Evolutionary conservation across 1,139 yeast genomes (phyloP), one percentile per base, ranked within the genome.

Genomic region (Candida labiduridarum): DNA sequence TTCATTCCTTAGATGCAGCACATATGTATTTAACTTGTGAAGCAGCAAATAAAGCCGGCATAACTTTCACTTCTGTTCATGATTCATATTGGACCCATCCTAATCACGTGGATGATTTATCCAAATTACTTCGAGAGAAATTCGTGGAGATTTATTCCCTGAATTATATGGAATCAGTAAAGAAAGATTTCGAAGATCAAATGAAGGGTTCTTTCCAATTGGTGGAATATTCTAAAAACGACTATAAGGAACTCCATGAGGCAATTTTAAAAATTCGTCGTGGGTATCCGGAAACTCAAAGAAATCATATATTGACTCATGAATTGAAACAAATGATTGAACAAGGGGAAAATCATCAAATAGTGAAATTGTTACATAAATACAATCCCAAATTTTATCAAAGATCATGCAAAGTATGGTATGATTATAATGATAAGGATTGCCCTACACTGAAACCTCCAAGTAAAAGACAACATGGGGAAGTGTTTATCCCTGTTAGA

Each of bases 1-100:
- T 76, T 46, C 81, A 76, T 56, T 74, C 79, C 3, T 52, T 76
- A 12, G 80, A 76, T 53, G 68, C 80, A 0, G 60, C 68, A 1
- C 80, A 76, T 55, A 63, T 76, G 67, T 55, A 65, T 33, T 66
- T 74, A 71, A 72, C 79, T 0, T 64, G 72, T 34, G 48, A 64
- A 25, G 65, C 61, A 3, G 67, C 72, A 3, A 41, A 52, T 14
- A 36, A 52, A 4, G 46, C 49, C 1, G 53, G 54, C 0, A 55
- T 74, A 12, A 58, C 68, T 7, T 74, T 76, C 60, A 74, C 66
- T 1, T 66, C 78, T 0, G 77, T 76, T 2, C 80, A 76, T 56
- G 80, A 76, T 56, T 73, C 79, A 10, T 76, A 66, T 53, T 76
- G 80, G 80, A 76, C 80, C 2, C 66, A 70, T 52, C 67, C 79